Conservation (phyloP, 441 rosid species). For the Pelargonium cotyledonis region DNA sequence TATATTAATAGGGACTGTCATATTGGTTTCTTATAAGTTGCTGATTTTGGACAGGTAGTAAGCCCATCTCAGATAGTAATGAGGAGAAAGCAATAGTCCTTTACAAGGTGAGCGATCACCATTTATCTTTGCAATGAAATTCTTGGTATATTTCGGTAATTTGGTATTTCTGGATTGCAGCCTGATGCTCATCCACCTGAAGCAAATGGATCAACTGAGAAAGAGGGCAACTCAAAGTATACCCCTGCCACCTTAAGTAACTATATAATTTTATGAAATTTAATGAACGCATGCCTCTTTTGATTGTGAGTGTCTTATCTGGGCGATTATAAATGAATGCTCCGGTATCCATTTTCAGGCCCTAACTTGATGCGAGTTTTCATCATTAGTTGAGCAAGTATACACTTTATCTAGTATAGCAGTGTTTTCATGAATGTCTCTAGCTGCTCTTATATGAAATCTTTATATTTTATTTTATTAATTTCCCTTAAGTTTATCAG, state of each 20-base stretch:
- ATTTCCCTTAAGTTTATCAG: background rate
- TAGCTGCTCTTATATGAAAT: slow-evolving; percentile 3
- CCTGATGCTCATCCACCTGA: slow-evolving; percentile 55
- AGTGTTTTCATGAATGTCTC: slow-evolving; percentile 9
- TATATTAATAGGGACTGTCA: background rate
- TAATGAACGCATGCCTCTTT: background rate
- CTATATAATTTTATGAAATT: slow-evolving; percentile 3
- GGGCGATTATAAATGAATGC: slow-evolving; percentile 7
- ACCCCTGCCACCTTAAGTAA: slow-evolving; percentile 3
- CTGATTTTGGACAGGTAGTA: slow-evolving; percentile 45
- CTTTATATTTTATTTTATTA: background rate
- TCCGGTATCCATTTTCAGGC: slow-evolving; percentile 2
- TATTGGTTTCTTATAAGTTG: slow-evolving; percentile 2
- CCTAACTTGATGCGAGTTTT: slow-evolving; percentile 4
- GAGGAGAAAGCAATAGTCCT: slow-evolving; percentile 91
- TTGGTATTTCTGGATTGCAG: slow-evolving; percentile 39
- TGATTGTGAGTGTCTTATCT: background rate
- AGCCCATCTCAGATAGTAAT: slow-evolving; percentile 34
- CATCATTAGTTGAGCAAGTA: slow-evolving; percentile 6
- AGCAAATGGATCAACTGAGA: slow-evolving; percentile 41
- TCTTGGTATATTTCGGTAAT: slow-evolving; percentile 13
- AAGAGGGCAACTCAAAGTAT: slow-evolving; percentile 73
- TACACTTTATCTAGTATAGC: background rate
- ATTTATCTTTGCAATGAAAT: slow-evolving; percentile 6
- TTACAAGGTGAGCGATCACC: slow-evolving; percentile 46